Percentiles rank a stretch among this genome's conserved stretches.
Evolutionary conservation across 2,329 filamentous ascomycete genomes (phyloP).

Genomic region (Ceratocystis lukuohia): DNA sequence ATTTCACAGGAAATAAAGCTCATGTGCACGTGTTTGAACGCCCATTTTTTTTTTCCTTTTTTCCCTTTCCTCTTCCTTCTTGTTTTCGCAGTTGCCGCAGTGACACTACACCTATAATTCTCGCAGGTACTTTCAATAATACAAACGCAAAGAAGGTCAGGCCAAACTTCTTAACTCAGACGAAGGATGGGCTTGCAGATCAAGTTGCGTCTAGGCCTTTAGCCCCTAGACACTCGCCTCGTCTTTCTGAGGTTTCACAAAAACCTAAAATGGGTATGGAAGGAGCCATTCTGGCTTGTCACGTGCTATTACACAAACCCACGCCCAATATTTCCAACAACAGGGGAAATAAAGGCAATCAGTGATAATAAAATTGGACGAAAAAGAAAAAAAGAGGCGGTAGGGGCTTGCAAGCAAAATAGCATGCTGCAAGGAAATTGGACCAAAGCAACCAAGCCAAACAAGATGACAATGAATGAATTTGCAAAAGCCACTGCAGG

Average conservation of each 20-base stretch:
- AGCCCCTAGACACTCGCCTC: not conserved
- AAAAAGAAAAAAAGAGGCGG: not conserved
- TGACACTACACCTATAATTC: not conserved
- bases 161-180: not conserved
- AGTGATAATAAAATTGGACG: not conserved
- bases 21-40: not conserved
- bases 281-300: not conserved
- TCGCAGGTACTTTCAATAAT: not conserved
- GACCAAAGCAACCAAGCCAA: not conserved
- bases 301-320: slow-evolving; percentile 10
- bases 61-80: not conserved
- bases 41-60: not conserved
- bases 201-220: not conserved
- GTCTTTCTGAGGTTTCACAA: slow-evolving; percentile 5
- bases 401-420: not conserved
- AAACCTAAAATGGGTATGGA: slow-evolving; percentile 8
- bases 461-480: not conserved
- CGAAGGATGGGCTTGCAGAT: not conserved
- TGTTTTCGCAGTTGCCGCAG: not conserved
- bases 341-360: not conserved
- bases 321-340: slow-evolving; percentile 1
- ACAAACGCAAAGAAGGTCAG: not conserved
- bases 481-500: not conserved
- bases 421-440: not conserved
- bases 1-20: not conserved